A percentile compares a stretch with the other conserved stretches of the same genome.
These are phyloP conservation scores for Fagus sylvatica DNA, from an alignment of 306 rosid species.

Conservation along the genomic window DNA sequence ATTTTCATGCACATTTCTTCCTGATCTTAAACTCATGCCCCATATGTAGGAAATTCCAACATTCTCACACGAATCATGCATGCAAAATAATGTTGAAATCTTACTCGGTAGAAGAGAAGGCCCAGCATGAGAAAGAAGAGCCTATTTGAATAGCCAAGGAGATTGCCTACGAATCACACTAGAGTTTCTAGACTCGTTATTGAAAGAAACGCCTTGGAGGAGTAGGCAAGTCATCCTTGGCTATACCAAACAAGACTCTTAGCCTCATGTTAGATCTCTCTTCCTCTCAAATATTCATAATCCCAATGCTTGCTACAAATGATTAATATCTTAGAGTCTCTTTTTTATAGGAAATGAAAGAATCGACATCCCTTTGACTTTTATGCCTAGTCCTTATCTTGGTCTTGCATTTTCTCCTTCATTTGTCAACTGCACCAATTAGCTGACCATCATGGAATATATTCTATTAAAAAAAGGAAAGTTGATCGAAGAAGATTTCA, in stretches of 20 bases:
- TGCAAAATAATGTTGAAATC: not conserved
- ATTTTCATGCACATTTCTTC: too few relatives aligned
- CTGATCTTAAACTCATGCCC: too few relatives aligned
- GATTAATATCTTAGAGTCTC: not conserved
- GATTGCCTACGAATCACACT: slow-evolving; percentile 14
- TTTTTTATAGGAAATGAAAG: not conserved
- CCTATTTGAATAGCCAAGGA: slow-evolving; percentile 32
- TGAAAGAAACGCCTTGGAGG: not conserved
- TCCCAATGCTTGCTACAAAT: not conserved
- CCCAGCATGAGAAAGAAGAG: slow-evolving; percentile 31
- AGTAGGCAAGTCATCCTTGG: slow-evolving; percentile 38
- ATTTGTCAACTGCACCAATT: not conserved
- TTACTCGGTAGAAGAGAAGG: slow-evolving; percentile 16
- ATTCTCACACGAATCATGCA: too few relatives aligned
- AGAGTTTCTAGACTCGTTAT: not conserved
- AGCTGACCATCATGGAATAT: not conserved
- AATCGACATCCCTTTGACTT: too few relatives aligned
- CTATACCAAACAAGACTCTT: slow-evolving; percentile 34
- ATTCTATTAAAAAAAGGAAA: not conserved
- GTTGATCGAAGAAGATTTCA: not conserved
- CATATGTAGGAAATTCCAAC: too few relatives aligned
- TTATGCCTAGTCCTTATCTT: too few relatives aligned
- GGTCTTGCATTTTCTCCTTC: not conserved
- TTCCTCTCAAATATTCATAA: not conserved
- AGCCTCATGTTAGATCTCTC: slow-evolving; percentile 27